Base-by-base conservation (phyloP, 371 early-diverging fungal species). In the Rhizopus arrhizus region DNA sequence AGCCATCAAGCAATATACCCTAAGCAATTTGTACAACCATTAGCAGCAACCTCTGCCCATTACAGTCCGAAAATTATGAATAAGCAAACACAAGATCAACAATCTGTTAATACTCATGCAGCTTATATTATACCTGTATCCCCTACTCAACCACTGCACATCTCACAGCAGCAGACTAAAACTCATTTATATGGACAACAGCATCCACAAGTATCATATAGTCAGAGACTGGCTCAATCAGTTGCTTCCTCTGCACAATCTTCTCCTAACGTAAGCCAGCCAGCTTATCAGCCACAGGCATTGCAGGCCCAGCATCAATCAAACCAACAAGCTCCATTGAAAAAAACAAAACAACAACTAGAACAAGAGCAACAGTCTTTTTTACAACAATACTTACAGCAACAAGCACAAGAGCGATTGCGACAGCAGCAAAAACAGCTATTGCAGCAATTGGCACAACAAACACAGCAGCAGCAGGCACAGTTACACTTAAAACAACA, bases 401-500 rank as follows among this genome's bases (percentile, higher is more conserved):
- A 43, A 42, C 59, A 59, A 11, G 41, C 38, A 16, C 31, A 40
- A 28, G 12, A 58, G 7, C 16, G 31, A 43, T 29, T 35, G 10
- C 35, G 52, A 8, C 47, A 47, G 4, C 41, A 56, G 3, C 13
- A 29, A 8, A 33, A 35, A 35, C 56, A 56, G 36, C 9, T 35
- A 22, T 11, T 32, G 8, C 46, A 34, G 13, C 56, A 56, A 22
- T 16, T 35, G 15, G 52, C 48, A 13, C 33, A 53, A 42, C 54
- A 54, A 16, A 35, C 31, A 45, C 56, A 33, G 12, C 56, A 55
- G 29, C 42, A 55, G 16, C n/a, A 13, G 12, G 33, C 43, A 45
- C 33, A 32, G 8, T 15, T 35, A 38, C 49, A 28, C 5, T 28
- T 10, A 34, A n/a, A 32, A 32, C 12, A 35, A 51, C 16, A 51